These are phyloP conservation scores for Deakozyma indianensis DNA, from an alignment of 805 yeast genomes.

Conservation along the genomic window DNA sequence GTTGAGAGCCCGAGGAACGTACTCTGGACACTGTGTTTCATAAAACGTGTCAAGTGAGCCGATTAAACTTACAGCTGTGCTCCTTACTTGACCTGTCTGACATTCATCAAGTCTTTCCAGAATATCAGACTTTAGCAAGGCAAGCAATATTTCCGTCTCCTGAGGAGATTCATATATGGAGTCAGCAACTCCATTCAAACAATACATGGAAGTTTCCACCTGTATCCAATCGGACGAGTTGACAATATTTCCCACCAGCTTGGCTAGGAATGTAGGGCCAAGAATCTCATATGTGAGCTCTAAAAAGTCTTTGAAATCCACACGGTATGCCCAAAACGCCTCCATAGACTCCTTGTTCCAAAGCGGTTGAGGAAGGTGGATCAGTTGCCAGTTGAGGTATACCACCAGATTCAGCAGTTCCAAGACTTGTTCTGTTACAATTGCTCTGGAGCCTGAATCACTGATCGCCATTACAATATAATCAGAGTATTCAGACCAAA, in stretches of 20 bases:
- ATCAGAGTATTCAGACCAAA: slow-evolving; percentile 22
- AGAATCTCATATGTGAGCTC: slow-evolving; percentile 57
- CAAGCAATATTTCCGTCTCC: slow-evolving; percentile 15
- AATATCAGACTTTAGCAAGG: slow-evolving; percentile 17
- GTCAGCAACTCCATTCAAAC: slow-evolving; percentile 41
- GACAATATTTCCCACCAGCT: background rate
- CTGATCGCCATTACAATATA: slow-evolving; percentile 19
- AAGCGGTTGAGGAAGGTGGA: slow-evolving; percentile 24
- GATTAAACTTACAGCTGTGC: slow-evolving; percentile 41
- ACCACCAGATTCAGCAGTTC: slow-evolving; percentile 26
- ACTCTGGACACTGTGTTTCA: slow-evolving; percentile 30
- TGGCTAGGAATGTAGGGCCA: slow-evolving; percentile 32
- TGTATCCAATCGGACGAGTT: slow-evolving; percentile 20
- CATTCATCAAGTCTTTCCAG: slow-evolving; percentile 16
- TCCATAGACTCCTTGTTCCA: slow-evolving; percentile 26
- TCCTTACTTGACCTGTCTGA: slow-evolving; percentile 20
- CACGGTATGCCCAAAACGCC: slow-evolving; percentile 56
- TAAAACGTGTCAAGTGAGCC: slow-evolving; percentile 50
- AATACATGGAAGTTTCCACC: slow-evolving; percentile 48
- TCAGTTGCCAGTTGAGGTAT: slow-evolving; percentile 53
- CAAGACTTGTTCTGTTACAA: background rate
- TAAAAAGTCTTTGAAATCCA: slow-evolving; percentile 64
- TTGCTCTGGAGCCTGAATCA: slow-evolving; percentile 22
- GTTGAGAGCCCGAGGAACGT: slow-evolving; percentile 37
- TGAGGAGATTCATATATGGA: slow-evolving; percentile 28